Evolutionary conservation across 1,139 yeast species (phyloP).

Genomic region (Candida sanyaensis): DNA sequence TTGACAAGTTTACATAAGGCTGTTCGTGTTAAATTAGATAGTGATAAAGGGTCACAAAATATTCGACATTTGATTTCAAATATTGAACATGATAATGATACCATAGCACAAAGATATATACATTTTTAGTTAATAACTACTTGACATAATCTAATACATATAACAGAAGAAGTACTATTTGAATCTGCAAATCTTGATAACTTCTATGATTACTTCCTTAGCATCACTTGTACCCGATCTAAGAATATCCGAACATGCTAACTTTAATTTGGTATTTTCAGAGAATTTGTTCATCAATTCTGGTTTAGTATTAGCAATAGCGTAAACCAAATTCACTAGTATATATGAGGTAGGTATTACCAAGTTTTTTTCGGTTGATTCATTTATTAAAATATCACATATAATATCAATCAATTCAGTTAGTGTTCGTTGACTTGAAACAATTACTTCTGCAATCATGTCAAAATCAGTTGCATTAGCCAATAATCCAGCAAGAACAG

Average conservation of each 20-base stretch:
- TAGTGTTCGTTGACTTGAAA: conserved; percentile 24
- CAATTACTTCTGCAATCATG: conserved; percentile 39
- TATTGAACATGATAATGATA: conserved; percentile 30
- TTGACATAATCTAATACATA: not conserved
- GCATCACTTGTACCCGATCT: conserved; percentile 17
- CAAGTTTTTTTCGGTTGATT: conserved; percentile 31
- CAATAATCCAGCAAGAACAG: conserved; percentile 45
- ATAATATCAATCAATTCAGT: conserved; percentile 24
- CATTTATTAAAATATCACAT: conserved; percentile 27
- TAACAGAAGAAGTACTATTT: conserved; percentile 1
- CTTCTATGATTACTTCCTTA: conserved; percentile 21
- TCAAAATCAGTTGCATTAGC: conserved; percentile 54
- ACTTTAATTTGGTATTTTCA: conserved; percentile 18
- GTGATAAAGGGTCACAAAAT: conserved; percentile 37
- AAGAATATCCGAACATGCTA: conserved; percentile 19
- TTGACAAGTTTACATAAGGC: conserved; percentile 62
- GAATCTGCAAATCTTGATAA: conserved; percentile 20
- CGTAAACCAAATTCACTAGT: conserved; percentile 31
- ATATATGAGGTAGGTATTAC: conserved; percentile 38
- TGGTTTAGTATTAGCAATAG: conserved; percentile 19
- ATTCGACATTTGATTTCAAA: conserved; percentile 31
- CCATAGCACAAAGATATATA: conserved; percentile 42
- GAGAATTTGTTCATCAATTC: conserved; percentile 13
- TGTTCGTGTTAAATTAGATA: conserved; percentile 55
- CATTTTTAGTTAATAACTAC: conserved; percentile 26